A percentile compares a stretch with the other conserved stretches of the same genome.
Evolutionary conservation across 2,329 filamentous ascomycete genomes (phyloP).

Genomic region (Penicillium sumatraense): DNA sequence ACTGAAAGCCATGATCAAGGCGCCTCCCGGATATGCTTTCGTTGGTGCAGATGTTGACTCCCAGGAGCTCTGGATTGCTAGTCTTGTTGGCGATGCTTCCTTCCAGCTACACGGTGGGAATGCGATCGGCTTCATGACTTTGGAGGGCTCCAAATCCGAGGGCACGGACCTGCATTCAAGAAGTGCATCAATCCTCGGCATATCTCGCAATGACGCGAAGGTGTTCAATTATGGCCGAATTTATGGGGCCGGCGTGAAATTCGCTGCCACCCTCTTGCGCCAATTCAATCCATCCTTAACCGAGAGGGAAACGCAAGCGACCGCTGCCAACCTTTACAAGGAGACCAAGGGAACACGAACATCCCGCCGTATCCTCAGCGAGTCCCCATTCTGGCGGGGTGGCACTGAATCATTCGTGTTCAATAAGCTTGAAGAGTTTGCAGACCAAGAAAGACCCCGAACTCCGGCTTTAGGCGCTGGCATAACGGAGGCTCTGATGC

Average conservation of each 20-base stretch:
- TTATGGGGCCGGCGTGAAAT: conserved; percentile 95
- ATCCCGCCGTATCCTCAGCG: conserved; percentile 70
- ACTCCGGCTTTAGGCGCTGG: conserved; percentile 93
- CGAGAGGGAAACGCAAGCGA: conserved; percentile 75
- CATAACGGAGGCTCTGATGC: conserved; percentile 94
- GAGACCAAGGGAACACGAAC: conserved; percentile 92
- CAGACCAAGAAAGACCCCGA: conserved; percentile 86
- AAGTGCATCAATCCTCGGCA: conserved; percentile 88
- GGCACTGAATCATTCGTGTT: conserved; percentile 98
- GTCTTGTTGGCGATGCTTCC: conserved; percentile 88
- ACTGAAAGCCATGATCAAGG: conserved; percentile 93
- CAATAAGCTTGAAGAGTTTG: conserved; percentile 97
- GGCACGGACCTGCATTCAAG: conserved; percentile 94
- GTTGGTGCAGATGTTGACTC: conserved; percentile 98
- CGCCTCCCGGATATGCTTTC: conserved; percentile 87
- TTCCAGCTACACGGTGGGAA: conserved; percentile 96
- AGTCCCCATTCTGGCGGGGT: conserved; percentile 87
- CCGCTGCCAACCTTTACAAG: conserved; percentile 79
- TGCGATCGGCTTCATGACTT: conserved; percentile 97
- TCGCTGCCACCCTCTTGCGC: conserved; percentile 83
- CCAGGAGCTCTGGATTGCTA: conserved; percentile 97
- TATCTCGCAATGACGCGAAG: conserved; percentile 93
- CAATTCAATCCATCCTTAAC: conserved; percentile 90
- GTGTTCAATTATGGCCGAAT: conserved; percentile 99
- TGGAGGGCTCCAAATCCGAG: conserved; percentile 92